Base-by-base conservation (phyloP, 352 stramenopile genomes). In the Globisporangium paroecandrum region DNA sequence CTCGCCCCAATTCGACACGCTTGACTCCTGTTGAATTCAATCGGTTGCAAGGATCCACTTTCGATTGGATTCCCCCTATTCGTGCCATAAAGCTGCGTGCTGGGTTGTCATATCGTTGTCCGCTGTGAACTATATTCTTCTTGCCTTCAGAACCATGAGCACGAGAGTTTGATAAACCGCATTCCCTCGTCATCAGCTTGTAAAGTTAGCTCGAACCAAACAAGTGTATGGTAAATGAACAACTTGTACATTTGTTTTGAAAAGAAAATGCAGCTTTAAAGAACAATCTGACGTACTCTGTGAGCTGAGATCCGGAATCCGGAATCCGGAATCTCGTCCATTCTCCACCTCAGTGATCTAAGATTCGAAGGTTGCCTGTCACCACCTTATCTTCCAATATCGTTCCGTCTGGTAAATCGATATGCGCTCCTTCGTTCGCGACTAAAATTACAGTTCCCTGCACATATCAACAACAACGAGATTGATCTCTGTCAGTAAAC, bases 381-480 rank as follows among this genome's bases (percentile, higher is more conserved):
- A 98, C 92, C 49, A 98, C 94, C 77, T 98, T 98, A 74, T 98
- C 92, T 81, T 97, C 85, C 51, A 98, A 77, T 64, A 98, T 89
- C 8, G 94, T 97, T 49, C 92, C 92, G 51, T 98, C 93, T 0
- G 93, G 94, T 54, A 98, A 79, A 65, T 98, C 95, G 65, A 98
- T 98, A 56, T 97, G 91, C 57, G 86, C 89, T 32, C 94, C 94
- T 79, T 98, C 93, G 63, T 98, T 97, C 15, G 94, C 94, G 53
- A 98, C 93, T 58, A 98, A 84, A 80, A 98, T 98, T 34, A 98
- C 94, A 12, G 94, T 98, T 51, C 94, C 94, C 89, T 97, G 68
- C 15, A 18, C 13, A 43, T 4, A 51, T 13, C 60, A 64, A 64
- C 41, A 36, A 65, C 13, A 46, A 32, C 12, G 13, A 25, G 29